Evolutionary conservation across 1,284 basidiomycete species (phyloP).

Genomic region (Ceratobasidium sp.): DNA sequence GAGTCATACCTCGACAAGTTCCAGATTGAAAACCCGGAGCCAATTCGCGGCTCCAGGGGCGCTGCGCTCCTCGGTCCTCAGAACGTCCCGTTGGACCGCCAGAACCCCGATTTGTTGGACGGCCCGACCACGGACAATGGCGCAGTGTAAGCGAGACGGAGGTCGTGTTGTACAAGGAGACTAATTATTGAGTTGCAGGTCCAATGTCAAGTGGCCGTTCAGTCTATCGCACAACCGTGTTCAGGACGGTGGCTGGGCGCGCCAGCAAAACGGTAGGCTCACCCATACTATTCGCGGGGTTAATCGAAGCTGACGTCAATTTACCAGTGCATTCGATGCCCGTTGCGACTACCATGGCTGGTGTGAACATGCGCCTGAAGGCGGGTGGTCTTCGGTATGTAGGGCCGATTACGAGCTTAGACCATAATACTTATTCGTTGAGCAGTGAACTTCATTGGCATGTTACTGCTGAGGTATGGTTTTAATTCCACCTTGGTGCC

Average conservation of each 20-base stretch:
- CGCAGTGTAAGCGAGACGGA: constrained; percentile 61
- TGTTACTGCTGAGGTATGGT: constrained; percentile 47
- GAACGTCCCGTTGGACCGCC: constrained; percentile 63
- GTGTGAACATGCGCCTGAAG: constrained; percentile 70
- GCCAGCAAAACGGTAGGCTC: constrained; percentile 69
- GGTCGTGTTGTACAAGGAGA: not conserved
- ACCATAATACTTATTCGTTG: not conserved
- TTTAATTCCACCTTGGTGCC: no score
- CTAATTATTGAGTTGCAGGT: constrained; percentile 52
- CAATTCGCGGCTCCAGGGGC: not conserved
- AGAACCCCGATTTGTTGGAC: constrained; percentile 63
- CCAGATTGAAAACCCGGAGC: constrained; percentile 7
- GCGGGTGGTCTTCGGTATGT: constrained; percentile 69
- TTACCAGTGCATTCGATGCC: constrained; percentile 65
- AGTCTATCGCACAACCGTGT: constrained; percentile 73
- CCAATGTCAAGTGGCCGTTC: constrained; percentile 78
- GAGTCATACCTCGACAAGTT: constrained; percentile 38
- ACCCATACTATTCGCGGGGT: not conserved
- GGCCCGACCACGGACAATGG: constrained; percentile 61
- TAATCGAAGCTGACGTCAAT: constrained; percentile 45
- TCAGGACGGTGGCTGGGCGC: no score
- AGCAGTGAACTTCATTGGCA: constrained; percentile 49
- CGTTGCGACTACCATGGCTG: constrained; percentile 65
- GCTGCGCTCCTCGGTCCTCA: constrained; percentile 59
- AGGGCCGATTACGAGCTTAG: not conserved